Base-by-base conservation (phyloP, 2,329 filamentous ascomycete species). In the Plectosphaerella sp. region DNA sequence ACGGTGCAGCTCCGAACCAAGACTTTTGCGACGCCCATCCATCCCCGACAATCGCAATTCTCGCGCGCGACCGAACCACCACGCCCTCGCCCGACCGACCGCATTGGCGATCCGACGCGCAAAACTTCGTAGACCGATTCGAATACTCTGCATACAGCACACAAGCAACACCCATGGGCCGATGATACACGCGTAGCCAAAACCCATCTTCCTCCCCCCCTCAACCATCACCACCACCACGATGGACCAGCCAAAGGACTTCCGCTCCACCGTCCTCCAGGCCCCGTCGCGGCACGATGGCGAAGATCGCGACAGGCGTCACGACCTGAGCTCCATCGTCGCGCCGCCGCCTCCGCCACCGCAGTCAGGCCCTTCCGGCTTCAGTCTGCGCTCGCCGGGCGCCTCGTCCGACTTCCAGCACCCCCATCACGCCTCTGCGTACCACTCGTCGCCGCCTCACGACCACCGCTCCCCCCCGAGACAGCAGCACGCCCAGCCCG, bases 331-430 rank as follows among this genome's bases (percentile, higher is more conserved):
- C 61, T 47, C 49, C 35, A 52, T 57, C 48, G 62, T 65, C 51
- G 53, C 62, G 52, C 52, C 65, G 53, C 59, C 58, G 48, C 58
- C 46, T 48, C 51, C 54, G 43, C 49, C 46, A 51, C 63, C 62
- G 57, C 64, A 62, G 61, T 66, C 70, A 58, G 70, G 68, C 57
- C 73, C 72, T 61, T 69, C 72, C 54, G 64, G 65, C 66, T 78
- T 79, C 64, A 74, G 67, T 63, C 66, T 78, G 65, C 72, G 76
- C 63, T 79, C 77, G 54, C 75, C 76, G 56, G 73, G 75, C 47
- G 72, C 73, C 55, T 18, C 41, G 22, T 55, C 70, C 58, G 72
- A 75, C 57, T 74, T 70, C 54, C 64, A 58, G 42, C 61, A 58
- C 56, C 62, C 55, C 65, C 63, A 51, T 50, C 61, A 59, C 45